A percentile compares a stretch with the other conserved stretches of the same genome.
These are phyloP conservation scores for Wickerhamiella allomyrinae DNA, from an alignment of 805 yeast species.

Conservation along the genomic window DNA sequence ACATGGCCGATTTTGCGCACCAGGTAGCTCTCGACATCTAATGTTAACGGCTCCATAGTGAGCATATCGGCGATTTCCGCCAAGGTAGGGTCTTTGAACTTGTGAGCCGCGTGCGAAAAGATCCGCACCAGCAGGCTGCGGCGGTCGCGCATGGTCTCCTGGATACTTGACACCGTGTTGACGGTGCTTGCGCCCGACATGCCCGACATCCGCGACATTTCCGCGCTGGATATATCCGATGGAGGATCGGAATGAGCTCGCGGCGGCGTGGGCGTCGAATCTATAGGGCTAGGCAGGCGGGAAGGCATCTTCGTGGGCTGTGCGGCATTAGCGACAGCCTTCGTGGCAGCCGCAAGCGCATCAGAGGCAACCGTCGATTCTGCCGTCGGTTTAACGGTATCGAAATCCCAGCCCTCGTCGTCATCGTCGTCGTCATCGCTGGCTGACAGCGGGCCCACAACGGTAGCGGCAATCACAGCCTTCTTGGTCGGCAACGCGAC, in stretches of 20 bases:
- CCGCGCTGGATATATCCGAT: too few species aligned
- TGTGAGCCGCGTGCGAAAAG: conserved; percentile 16
- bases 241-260: too few species aligned
- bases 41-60: conserved; percentile 17
- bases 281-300: conserved; percentile 4
- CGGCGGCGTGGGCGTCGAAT: conserved; percentile 2
- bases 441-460: background rate
- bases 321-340: conserved; percentile 9
- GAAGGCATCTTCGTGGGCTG: conserved; percentile 5
- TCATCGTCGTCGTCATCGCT: conserved; percentile 10
- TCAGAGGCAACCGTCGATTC: background rate
- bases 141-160: conserved; percentile 4
- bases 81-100: conserved; percentile 17
- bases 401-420: conserved; percentile 29
- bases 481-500: conserved; percentile 1
- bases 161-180: conserved; percentile 6
- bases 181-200: conserved; percentile 1
- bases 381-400: conserved; percentile 21
- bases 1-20: conserved; percentile 14
- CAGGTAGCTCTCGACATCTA: conserved; percentile 16
- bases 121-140: conserved; percentile 13
- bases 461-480: background rate
- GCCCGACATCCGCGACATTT: too few species aligned
- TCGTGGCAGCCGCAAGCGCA: background rate
- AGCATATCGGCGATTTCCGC: conserved; percentile 16